A percentile compares a stretch with the other conserved stretches of the same genome.
These are phyloP conservation scores for Rhizopogon vinicolor DNA, from an alignment of 768 basidiomycete species.

Conservation along the genomic window DNA sequence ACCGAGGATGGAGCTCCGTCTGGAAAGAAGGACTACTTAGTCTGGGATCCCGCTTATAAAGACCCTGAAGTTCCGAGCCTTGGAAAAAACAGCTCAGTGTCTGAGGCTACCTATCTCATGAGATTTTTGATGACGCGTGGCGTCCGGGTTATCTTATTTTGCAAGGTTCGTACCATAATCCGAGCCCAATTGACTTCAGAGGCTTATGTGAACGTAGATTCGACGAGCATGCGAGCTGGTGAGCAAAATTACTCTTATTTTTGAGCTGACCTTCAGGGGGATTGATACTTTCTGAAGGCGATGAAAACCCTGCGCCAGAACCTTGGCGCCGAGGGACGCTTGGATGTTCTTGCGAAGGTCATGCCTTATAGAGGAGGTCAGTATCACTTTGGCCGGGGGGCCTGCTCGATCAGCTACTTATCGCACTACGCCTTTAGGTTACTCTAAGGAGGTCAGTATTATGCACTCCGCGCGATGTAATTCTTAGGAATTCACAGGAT, in stretches of 20 bases:
- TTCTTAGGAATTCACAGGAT: constrained; percentile 41
- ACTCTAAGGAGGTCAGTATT: constrained; percentile 56
- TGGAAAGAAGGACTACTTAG: constrained; percentile 71
- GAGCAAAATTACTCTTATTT: constrained; percentile 12
- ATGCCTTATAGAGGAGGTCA: constrained; percentile 83
- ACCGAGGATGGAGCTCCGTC: constrained; percentile 81
- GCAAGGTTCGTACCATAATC: constrained; percentile 48
- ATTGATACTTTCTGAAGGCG: constrained; percentile 40
- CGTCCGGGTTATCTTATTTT: constrained; percentile 82
- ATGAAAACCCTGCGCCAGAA: constrained; percentile 75
- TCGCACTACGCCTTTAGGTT: constrained; percentile 39
- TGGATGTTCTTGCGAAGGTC: constrained; percentile 71
- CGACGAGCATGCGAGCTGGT: constrained; percentile 82
- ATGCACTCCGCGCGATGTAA: background rate
- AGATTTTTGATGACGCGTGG: constrained; percentile 79
- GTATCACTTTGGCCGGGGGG: constrained; percentile 4
- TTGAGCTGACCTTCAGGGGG: background rate
- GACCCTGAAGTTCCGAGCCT: constrained; percentile 50
- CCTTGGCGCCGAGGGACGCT: constrained; percentile 67
- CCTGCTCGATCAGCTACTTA: background rate
- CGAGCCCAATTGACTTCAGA: background rate
- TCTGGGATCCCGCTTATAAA: constrained; percentile 69
- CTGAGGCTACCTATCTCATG: constrained; percentile 71
- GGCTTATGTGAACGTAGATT: constrained; percentile 39
- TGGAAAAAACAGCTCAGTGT: constrained; percentile 54